Conservation (phyloP, 2,329 filamentous ascomycete genomes). For the Penicillium sp. region DNA sequence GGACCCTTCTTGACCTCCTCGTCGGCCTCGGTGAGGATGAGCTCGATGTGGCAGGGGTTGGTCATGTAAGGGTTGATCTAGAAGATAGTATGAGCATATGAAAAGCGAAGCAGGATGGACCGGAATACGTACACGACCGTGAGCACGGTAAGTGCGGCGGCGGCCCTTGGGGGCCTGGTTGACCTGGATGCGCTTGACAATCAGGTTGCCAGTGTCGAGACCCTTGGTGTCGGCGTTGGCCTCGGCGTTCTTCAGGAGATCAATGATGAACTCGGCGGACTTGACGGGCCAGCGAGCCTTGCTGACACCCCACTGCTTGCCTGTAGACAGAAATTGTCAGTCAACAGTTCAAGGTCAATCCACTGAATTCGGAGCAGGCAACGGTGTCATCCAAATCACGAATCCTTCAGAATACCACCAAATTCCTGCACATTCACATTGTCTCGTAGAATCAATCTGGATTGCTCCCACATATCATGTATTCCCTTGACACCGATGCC, state of each 20-base stretch:
- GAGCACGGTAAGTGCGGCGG: constrained; percentile 98
- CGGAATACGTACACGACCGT: constrained; percentile 93
- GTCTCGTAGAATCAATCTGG: constrained; percentile 9
- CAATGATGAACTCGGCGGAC: constrained; percentile 96
- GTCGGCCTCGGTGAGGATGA: constrained; percentile 96
- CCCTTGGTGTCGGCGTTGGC: constrained; percentile 96
- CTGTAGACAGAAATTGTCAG: constrained; percentile 46
- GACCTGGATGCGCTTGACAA: constrained; percentile 99
- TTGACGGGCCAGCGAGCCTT: constrained; percentile 99
- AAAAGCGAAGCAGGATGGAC: no score
- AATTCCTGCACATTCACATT: background rate
- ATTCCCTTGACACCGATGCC: constrained; percentile 11
- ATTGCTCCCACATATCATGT: no score
- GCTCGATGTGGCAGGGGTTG: constrained; percentile 99
- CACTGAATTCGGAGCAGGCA: constrained; percentile 11
- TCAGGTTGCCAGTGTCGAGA: constrained; percentile 91
- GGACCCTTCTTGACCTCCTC: constrained; percentile 91
- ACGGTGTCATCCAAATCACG: constrained; percentile 9
- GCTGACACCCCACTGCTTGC: constrained; percentile 98
- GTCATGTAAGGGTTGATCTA: constrained; percentile 99
- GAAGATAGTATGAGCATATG: constrained; percentile 3
- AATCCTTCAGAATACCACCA: background rate
- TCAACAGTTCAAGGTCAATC: constrained; percentile 4
- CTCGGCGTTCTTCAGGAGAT: constrained; percentile 95
- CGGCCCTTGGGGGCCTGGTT: constrained; percentile 99